Base-by-base conservation (phyloP, 441 rosid genomes). In the Corymbia calophylla region DNA sequence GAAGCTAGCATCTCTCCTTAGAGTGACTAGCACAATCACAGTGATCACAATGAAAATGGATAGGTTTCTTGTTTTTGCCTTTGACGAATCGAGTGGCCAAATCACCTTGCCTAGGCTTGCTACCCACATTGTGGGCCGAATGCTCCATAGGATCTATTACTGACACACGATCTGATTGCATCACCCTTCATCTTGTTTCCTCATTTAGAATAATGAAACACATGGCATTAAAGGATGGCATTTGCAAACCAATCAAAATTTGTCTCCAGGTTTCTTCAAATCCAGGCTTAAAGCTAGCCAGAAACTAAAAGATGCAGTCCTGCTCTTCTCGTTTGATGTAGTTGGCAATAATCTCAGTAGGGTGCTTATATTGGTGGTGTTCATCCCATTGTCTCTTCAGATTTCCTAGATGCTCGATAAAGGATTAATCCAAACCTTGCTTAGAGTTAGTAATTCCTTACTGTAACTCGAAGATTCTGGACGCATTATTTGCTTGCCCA, bases 101-200 rank as follows among this genome's bases (percentile, higher is more conserved):
- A 64, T 64, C 70, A n/a, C 9, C 10, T 64, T 64, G 70, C 9
- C 70, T 64, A 15, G 35, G 35, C 35, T 29, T 64, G 70, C 5
- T 64, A 29, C 19, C 70, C 19, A 64, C 0, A 2, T 64, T 0
- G 5, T 64, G 35, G 70, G 70, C 35, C 8, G 0, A 64, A 64
- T 64, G 31, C 35, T 64, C 17, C 19, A 64, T 9, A 15, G 4
- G 35, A n/a, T 64, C 9, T n/a, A 4, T 15, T 64, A 14, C 9
- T 18, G 9, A 64, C 70, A 64, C 70, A 64, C 9, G 17, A 29
- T n/a, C 35, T 14, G 35, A n/a, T 64, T 64, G 10, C 70, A 64
- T 64, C 19, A 64, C 70, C 35, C 8, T 64, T 64, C 1, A 0
- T n/a, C 19, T 64, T 64, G 35, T n/a, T 64, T 64, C 70, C 70